Evolutionary conservation across 2,329 filamentous ascomycete species (phyloP).

Genomic region (Colletotrichum salicis): DNA sequence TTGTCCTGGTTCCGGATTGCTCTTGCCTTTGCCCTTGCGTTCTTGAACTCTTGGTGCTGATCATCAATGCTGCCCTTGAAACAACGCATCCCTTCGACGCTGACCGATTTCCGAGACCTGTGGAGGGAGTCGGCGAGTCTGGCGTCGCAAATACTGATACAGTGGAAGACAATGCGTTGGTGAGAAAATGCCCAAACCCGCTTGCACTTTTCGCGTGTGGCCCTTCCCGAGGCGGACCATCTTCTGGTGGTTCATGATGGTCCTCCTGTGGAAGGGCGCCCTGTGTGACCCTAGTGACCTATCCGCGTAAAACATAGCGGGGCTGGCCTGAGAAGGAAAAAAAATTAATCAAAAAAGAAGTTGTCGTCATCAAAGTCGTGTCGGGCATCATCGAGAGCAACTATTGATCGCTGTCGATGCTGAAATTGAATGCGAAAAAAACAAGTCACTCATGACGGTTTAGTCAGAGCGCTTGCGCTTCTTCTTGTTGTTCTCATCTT

Average conservation of each 20-base stretch:
- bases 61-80: conserved; percentile 43
- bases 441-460: conserved; percentile 37
- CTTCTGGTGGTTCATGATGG: conserved; percentile 31
- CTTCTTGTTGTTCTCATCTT: conserved; percentile 65
- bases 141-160: conserved; percentile 54
- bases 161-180: conserved; percentile 53
- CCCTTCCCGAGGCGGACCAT: conserved; percentile 47
- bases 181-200: conserved; percentile 52
- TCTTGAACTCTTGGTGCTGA: conserved; percentile 42
- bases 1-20: conserved; percentile 35
- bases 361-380: conserved; percentile 42
- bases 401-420: conserved; percentile 28
- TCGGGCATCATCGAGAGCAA: conserved; percentile 43
- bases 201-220: conserved; percentile 51
- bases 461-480: conserved; percentile 85
- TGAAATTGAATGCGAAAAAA: conserved; percentile 33
- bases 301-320: conserved; percentile 41
- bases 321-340: conserved; percentile 32
- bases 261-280: conserved; percentile 11
- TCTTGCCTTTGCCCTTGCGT: conserved; percentile 37
- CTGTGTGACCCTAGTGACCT: conserved; percentile 43
- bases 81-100: conserved; percentile 33
- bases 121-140: conserved; percentile 41
- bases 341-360: conserved; percentile 25
- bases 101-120: conserved; percentile 37